Evolutionary conservation across 108 stramenopile species (phyloP).

Genomic region (Mediolabrus comicus): DNA sequence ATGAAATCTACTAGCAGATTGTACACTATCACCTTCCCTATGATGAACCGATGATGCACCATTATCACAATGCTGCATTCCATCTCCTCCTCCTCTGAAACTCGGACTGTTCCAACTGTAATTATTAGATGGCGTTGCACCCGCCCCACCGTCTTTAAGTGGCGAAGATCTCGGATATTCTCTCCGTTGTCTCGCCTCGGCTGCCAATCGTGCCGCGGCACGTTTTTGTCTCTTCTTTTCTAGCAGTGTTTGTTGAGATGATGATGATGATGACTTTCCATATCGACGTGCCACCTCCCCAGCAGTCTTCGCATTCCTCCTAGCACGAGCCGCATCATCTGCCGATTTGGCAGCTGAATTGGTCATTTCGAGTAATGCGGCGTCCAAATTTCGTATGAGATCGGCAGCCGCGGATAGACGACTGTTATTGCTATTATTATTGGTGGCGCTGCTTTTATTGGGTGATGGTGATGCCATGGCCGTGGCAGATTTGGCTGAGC

Average conservation of each 20-base stretch:
- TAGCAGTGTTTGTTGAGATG: background rate
- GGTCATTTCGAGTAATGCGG: slow-evolving; percentile 58
- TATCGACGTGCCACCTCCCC: slow-evolving; percentile 70
- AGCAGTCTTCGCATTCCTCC: slow-evolving; percentile 68
- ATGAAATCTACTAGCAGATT: no score
- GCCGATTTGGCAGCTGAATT: slow-evolving; percentile 52
- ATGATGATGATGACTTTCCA: slow-evolving; percentile 3
- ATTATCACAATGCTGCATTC: no score
- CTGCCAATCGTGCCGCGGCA: slow-evolving; percentile 25
- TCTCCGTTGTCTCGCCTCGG: slow-evolving; percentile 34
- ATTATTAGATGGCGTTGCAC: background rate
- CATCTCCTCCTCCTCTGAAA: background rate
- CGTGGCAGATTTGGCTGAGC: background rate
- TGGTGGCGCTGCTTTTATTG: no score
- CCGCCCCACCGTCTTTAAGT: background rate
- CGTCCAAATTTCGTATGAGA: slow-evolving; percentile 69
- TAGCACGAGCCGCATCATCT: slow-evolving; percentile 63
- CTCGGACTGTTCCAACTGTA: background rate
- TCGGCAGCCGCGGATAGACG: slow-evolving; percentile 56
- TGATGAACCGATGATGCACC: no score
- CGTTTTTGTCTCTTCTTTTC: slow-evolving; percentile 33
- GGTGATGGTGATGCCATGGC: background rate
- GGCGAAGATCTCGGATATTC: slow-evolving; percentile 11
- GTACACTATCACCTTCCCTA: no score
- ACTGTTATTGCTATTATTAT: background rate